Percentiles rank a stretch among this genome's conserved stretches.
Evolutionary conservation across 495 filamentous ascomycete genomes (phyloP).

Genomic region (Lophiotrema nucula): DNA sequence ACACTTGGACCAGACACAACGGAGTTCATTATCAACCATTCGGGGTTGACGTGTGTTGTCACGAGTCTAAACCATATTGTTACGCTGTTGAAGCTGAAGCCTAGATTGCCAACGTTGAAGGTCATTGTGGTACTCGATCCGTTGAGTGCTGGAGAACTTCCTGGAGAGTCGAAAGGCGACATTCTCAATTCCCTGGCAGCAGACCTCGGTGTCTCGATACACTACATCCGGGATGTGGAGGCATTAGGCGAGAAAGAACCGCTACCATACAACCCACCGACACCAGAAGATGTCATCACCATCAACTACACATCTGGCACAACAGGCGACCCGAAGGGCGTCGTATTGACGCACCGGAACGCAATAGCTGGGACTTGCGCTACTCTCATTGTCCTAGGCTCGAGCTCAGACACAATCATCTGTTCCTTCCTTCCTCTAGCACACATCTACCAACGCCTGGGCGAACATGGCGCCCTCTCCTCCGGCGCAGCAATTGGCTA

Average conservation of each 20-base stretch:
- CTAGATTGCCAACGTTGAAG: conserved; percentile 74
- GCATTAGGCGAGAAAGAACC: conserved; percentile 67
- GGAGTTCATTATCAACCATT: conserved; percentile 94
- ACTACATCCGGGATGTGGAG: conserved; percentile 76
- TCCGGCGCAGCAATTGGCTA: conserved; percentile 79
- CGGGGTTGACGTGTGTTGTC: conserved; percentile 69
- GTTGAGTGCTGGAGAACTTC: conserved; percentile 74
- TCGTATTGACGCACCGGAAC: conserved; percentile 78
- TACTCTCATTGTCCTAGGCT: conserved; percentile 53
- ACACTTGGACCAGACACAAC: conserved; percentile 86
- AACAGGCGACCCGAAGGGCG: conserved; percentile 92
- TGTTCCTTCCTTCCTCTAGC: conserved; percentile 91
- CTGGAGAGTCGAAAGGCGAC: conserved; percentile 74
- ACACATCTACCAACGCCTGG: conserved; percentile 86
- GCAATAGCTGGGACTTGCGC: conserved; percentile 70
- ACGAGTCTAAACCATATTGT: conserved; percentile 83
- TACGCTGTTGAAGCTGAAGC: conserved; percentile 78
- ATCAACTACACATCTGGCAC: conserved; percentile 99
- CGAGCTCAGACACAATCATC: conserved; percentile 56
- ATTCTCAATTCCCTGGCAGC: conserved; percentile 72
- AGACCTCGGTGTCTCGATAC: conserved; percentile 69
- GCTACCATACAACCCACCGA: conserved; percentile 65
- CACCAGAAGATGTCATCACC: conserved; percentile 75
- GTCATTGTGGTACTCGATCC: conserved; percentile 86
- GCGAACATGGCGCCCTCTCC: conserved; percentile 73